These are phyloP conservation scores for Echria macrotheca DNA, from an alignment of 495 filamentous ascomycete genomes.

Conservation along the genomic window DNA sequence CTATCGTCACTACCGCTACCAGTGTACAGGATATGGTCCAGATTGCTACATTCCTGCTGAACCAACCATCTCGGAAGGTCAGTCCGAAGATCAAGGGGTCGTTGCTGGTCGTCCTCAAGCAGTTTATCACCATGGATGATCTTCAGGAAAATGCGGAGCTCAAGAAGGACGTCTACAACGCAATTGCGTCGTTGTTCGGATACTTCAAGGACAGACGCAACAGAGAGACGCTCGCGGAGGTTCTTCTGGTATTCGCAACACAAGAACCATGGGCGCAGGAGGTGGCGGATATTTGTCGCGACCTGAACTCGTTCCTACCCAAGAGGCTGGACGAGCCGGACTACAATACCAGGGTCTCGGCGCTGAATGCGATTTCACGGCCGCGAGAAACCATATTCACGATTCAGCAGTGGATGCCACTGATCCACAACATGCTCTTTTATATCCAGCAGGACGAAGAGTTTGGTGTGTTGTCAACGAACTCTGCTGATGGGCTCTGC, in stretches of 20 bases:
- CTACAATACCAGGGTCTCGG: slow-evolving; percentile 72
- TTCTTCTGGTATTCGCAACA: slow-evolving; percentile 62
- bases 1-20: slow-evolving; percentile 61
- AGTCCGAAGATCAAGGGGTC: slow-evolving; percentile 77
- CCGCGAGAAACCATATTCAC: slow-evolving; percentile 47
- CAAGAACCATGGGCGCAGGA: slow-evolving; percentile 54
- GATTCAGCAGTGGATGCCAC: slow-evolving; percentile 80
- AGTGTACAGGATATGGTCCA: slow-evolving; percentile 68
- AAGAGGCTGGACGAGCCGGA: slow-evolving; percentile 75
- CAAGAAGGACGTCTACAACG: slow-evolving; percentile 53
- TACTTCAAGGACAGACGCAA: slow-evolving; percentile 78
- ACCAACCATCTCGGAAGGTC: slow-evolving; percentile 75
- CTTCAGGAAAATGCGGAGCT: slow-evolving; percentile 58
- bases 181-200: slow-evolving; percentile 70
- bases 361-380: slow-evolving; percentile 69
- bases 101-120: slow-evolving; percentile 65
- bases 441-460: slow-evolving; percentile 85
- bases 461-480: slow-evolving; percentile 70
- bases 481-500: slow-evolving; percentile 72
- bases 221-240: slow-evolving; percentile 62
- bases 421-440: slow-evolving; percentile 85
- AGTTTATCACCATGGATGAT: slow-evolving; percentile 62
- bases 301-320: slow-evolving; percentile 70
- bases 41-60: slow-evolving; percentile 72
- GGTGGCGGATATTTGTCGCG: slow-evolving; percentile 65